These are phyloP conservation scores for Fusarium musae DNA, from an alignment of 2,329 filamentous ascomycete genomes.

Conservation along the genomic window DNA sequence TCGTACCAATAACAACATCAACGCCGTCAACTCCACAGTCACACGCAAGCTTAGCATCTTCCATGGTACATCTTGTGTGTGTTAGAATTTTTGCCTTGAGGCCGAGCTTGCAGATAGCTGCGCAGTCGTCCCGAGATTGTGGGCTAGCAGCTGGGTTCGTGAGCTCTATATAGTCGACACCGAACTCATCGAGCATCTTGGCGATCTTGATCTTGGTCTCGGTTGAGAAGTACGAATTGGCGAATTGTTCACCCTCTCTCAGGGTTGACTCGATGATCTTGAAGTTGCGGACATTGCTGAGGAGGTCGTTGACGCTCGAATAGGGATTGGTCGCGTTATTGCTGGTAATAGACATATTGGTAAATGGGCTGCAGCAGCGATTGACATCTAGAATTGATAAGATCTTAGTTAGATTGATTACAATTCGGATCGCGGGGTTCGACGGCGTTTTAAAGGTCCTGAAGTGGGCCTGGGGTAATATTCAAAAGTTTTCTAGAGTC, in stretches of 20 bases:
- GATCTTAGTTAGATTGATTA: background rate
- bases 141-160: background rate
- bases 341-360: background rate
- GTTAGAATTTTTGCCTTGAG: background rate
- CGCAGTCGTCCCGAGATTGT: background rate
- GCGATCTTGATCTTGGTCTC: background rate
- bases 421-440: background rate
- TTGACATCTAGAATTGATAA: background rate
- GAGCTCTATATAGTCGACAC: background rate
- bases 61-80: background rate
- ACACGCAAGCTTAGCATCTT: background rate
- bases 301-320: background rate
- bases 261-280: background rate
- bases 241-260: background rate
- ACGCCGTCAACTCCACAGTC: background rate
- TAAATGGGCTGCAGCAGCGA: background rate
- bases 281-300: background rate
- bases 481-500: no score
- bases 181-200: background rate
- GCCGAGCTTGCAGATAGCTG: background rate
- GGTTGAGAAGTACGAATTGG: background rate
- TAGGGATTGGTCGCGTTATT: background rate
- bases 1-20: background rate
- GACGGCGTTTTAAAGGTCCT: background rate
- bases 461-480: no score